These are phyloP conservation scores for Letharia lupina DNA, from an alignment of 495 filamentous ascomycete genomes.

Conservation along the genomic window DNA sequence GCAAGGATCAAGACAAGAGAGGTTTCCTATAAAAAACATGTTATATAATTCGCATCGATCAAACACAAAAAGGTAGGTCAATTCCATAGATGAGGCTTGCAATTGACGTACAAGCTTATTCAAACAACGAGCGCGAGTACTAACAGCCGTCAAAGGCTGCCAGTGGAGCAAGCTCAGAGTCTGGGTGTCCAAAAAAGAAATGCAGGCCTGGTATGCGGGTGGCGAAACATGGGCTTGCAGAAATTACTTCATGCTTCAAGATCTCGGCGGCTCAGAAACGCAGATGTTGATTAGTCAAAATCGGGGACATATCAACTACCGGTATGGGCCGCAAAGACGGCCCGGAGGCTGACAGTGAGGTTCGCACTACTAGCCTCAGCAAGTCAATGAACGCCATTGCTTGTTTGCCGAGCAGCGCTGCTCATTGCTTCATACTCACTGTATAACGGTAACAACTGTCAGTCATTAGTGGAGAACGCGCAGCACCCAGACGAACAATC, in stretches of 20 bases:
- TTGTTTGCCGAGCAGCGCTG: not conserved
- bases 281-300: not conserved
- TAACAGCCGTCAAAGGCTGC: not conserved
- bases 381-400: not conserved
- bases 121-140: not conserved
- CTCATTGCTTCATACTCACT: not conserved
- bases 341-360: not conserved
- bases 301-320: not conserved
- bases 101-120: not conserved
- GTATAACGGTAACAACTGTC: not conserved
- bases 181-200: not conserved
- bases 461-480: not conserved
- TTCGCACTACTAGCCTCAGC: not conserved
- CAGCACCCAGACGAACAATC: not conserved
- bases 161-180: not conserved
- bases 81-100: not conserved
- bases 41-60: not conserved
- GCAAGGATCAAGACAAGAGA: not conserved
- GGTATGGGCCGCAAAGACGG: not conserved
- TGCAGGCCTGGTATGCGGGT: not conserved
- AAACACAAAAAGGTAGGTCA: not conserved
- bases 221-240: not conserved
- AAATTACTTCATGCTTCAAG: not conserved
- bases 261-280: not conserved
- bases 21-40: not conserved